Evolutionary conservation across 73 alveolate species (phyloP).

Genomic region (Blepharisma stoltei): DNA sequence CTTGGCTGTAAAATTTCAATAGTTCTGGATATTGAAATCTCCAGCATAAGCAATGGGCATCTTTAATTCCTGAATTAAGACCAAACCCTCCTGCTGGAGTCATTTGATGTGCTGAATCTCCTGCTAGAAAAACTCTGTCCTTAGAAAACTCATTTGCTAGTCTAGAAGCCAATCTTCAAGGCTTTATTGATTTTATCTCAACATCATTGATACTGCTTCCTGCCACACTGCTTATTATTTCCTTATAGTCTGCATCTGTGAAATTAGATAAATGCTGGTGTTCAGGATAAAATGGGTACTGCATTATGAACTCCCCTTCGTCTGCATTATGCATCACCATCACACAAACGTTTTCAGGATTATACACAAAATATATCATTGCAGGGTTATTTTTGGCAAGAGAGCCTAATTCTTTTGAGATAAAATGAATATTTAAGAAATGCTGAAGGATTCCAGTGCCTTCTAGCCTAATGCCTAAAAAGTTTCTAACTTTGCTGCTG

Average conservation of each 20-base stretch:
- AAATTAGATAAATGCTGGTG: neutral
- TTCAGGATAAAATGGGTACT: conserved; percentile 3
- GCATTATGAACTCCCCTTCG: conserved; percentile 30
- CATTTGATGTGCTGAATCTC: conserved; percentile 31
- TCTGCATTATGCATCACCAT: conserved; percentile 15
- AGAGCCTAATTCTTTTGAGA: neutral
- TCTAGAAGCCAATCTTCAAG: conserved; percentile 24
- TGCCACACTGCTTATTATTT: neutral
- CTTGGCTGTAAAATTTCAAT: neutral
- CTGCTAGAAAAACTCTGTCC: conserved; percentile 25
- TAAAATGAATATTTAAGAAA: conserved; percentile 23
- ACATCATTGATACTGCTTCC: conserved; percentile 23
- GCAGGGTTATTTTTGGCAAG: neutral
- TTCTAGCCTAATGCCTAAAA: neutral
- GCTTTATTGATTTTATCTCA: neutral
- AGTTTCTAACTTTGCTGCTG: neutral
- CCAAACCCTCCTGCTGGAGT: conserved; percentile 40
- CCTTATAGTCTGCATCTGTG: neutral
- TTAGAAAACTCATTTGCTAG: neutral
- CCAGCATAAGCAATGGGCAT: conserved; percentile 19
- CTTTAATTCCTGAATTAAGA: conserved; percentile 26
- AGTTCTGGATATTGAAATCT: neutral
- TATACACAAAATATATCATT: conserved; percentile 27
- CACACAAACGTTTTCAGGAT: conserved; percentile 7
- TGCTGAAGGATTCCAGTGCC: neutral